Conservation (phyloP, 2,329 filamentous ascomycete species). For the Aspergillus sp. region DNA sequence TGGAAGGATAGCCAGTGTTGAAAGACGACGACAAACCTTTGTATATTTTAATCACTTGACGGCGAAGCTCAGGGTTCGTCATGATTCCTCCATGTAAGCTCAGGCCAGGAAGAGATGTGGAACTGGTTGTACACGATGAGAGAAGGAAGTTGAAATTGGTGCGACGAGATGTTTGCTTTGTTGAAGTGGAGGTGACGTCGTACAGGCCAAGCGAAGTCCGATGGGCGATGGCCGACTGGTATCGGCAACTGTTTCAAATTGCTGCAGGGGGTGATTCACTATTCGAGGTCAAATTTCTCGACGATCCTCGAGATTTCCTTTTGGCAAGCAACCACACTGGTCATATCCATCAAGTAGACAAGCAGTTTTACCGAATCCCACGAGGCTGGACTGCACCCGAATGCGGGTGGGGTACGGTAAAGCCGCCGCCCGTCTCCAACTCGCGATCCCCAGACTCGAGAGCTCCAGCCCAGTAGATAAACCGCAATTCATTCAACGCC, state of each 20-base stretch:
- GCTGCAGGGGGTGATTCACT: neutral
- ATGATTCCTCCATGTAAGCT: constrained; percentile 20
- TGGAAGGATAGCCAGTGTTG: neutral
- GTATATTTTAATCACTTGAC: constrained; percentile 81
- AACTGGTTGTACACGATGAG: neutral
- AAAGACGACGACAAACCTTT: constrained; percentile 63
- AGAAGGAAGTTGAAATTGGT: neutral
- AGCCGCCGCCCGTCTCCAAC: neutral
- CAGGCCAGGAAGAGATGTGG: neutral
- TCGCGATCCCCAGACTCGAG: constrained; percentile 3
- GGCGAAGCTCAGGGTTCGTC: constrained; percentile 62
- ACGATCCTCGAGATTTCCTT: no score
- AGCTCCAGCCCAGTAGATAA: constrained; percentile 2
- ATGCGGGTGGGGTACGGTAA: neutral
- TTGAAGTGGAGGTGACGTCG: neutral
- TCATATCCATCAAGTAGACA: neutral
- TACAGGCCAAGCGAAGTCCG: neutral
- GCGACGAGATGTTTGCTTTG: constrained; percentile 6
- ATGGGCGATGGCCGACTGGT: neutral
- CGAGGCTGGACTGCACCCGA: neutral
- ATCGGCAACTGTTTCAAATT: neutral
- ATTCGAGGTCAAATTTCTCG: neutral
- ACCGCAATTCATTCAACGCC: neutral
- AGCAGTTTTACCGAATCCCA: neutral
- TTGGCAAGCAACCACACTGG: neutral